Percentiles rank a stretch among this genome's conserved stretches.
Evolutionary conservation across 495 filamentous ascomycete genomes (phyloP).

Genomic region (Talaromyces ruber): DNA sequence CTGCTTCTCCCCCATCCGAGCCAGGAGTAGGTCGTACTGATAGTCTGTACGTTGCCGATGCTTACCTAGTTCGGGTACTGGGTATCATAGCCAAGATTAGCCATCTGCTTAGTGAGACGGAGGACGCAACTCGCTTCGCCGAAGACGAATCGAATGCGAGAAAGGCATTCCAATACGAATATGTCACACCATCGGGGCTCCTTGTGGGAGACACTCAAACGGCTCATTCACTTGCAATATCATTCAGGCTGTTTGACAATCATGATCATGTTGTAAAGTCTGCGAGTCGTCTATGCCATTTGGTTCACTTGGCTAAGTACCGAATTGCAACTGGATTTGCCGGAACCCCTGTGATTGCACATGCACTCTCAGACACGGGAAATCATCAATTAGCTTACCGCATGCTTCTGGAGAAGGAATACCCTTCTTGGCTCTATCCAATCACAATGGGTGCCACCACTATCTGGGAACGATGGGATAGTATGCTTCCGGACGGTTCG

Average conservation of each 20-base stretch:
- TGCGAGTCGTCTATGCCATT: slow-evolving; percentile 15
- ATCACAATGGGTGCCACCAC: slow-evolving; percentile 44
- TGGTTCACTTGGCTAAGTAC: slow-evolving; percentile 24
- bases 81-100: slow-evolving; percentile 17
- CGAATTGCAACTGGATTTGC: slow-evolving; percentile 46
- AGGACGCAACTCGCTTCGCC: slow-evolving; percentile 22
- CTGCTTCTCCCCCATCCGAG: slow-evolving; percentile 32
- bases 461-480: slow-evolving; percentile 51
- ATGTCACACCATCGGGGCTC: slow-evolving; percentile 26
- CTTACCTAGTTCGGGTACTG: slow-evolving; percentile 43
- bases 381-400: slow-evolving; percentile 20
- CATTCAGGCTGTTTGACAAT: slow-evolving; percentile 32
- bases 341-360: slow-evolving; percentile 41
- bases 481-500: slow-evolving; percentile 37
- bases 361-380: slow-evolving; percentile 27
- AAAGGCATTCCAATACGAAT: slow-evolving; percentile 28
- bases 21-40: slow-evolving; percentile 22
- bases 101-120: slow-evolving; percentile 15
- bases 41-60: slow-evolving; percentile 37
- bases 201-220: slow-evolving; percentile 42
- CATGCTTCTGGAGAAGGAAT: slow-evolving; percentile 29
- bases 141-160: slow-evolving; percentile 18
- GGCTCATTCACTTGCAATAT: slow-evolving; percentile 30
- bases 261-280: slow-evolving; percentile 20
- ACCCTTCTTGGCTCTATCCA: slow-evolving; percentile 44